Conservation (phyloP, 768 basidiomycete genomes). For the Sistotremastrum suecicum region DNA sequence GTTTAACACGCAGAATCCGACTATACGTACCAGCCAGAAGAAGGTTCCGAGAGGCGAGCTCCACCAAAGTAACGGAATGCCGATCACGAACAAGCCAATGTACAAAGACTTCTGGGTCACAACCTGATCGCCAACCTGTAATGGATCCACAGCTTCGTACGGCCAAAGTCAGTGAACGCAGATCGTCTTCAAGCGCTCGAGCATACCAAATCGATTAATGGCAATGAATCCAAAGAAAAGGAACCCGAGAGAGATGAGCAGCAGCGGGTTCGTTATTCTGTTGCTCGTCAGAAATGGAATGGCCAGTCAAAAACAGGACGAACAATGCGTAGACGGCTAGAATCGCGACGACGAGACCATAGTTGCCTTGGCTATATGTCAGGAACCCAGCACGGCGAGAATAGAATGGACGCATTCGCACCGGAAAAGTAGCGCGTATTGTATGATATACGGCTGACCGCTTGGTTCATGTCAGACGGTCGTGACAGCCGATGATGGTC, state of each 20-base stretch:
- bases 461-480: constrained; percentile 69
- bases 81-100: constrained; percentile 79
- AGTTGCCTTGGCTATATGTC: constrained; percentile 50
- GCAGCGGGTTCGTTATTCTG: constrained; percentile 69
- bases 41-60: constrained; percentile 66
- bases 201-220: constrained; percentile 81
- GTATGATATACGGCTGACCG: constrained; percentile 86
- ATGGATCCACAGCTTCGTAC: constrained; percentile 63
- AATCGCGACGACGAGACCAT: constrained; percentile 59
- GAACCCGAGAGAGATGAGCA: constrained; percentile 75
- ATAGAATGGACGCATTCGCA: constrained; percentile 13
- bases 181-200: constrained; percentile 1
- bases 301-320: constrained; percentile 15
- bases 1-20: too few relatives aligned
- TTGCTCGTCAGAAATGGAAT: background rate
- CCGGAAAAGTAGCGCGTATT: constrained; percentile 86
- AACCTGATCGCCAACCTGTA: constrained; percentile 66
- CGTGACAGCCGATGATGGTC: constrained; percentile 73
- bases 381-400: background rate
- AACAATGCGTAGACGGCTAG: constrained; percentile 83
- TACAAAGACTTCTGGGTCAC: constrained; percentile 88
- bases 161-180: constrained; percentile 1
- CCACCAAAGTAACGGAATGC: constrained; percentile 75
- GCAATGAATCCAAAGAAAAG: constrained; percentile 82
- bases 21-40: constrained; percentile 56